Evolutionary conservation across 202 grass and related monocot genomes (phyloP), one percentile per base, ranked within the genome.

Genomic region (Hordeum pubiflorum): DNA sequence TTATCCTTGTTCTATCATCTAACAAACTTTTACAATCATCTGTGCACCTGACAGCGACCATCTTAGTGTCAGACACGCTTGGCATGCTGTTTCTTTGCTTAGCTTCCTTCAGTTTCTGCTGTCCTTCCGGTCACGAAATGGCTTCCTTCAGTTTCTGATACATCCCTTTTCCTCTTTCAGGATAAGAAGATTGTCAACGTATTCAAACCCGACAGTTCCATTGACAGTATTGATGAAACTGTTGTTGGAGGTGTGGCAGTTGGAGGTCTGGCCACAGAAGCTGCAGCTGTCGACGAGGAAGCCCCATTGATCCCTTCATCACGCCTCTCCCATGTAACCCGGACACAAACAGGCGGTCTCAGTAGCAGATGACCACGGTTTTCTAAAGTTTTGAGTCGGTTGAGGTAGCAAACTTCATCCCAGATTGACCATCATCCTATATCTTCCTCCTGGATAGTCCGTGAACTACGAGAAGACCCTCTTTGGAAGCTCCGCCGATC

Each of bases 241-340:
- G 50, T 77, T 55, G 23, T 55, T 50, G 88, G 88, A 76, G 71
- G 44, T 59, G 17, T 64, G 87, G 67, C 76, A 66, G 23, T 55
- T 50, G 88, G 90, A 72, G 60, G 44, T 59, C 21, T 59, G 87
- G 67, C 76, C 61, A 91, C 86, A 72, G 93, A 93, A 86, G 73
- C 69, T 18, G 74, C 84, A 32, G 73, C 44, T 29, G 78, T 73
- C 54, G 95, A 98, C 72, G 92, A 98, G 89, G 95, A 94, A 88
- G 80, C 92, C 59, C 90, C 86, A 74, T 88, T 98, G 79, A 80
- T 98, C 73, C 91, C 84, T 60, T 87, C 92, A 15, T 84, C 88
- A 9, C 93, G 88, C 22, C 56, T 94, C 71, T 89, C 95, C 44
- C 93, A 97, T 81, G 82, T 92, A 88, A 91, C 86, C 26, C 80